Evolutionary conservation across 2,329 filamentous ascomycete species (phyloP), one percentile per base, ranked within the genome.

Genomic region (Ophiostoma tasmaniense): DNA sequence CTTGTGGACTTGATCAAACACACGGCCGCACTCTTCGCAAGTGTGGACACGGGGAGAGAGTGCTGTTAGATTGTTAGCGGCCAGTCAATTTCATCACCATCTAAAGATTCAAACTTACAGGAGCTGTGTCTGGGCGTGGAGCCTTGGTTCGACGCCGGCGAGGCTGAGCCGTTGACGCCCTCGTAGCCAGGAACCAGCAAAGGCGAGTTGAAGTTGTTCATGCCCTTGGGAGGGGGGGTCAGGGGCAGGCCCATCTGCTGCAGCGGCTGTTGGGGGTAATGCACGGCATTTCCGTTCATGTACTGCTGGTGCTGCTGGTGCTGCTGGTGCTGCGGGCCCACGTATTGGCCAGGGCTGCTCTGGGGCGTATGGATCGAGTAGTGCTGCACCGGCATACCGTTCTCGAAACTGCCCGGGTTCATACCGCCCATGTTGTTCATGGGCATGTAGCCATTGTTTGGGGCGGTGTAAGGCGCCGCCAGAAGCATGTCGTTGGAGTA

Each of bases 1-100:
- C 73, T 87, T 87, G 71, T 88, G 84, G 11, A 84, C 79, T 74
- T 87, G 84, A 69, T 87, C 84, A 73, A 87, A 87, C 0, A 77
- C 75, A 39, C 81, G 78, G 22, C 77, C 76, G 70, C 81, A 83
- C 45, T 81, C 76, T 20, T 81, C 78, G 70, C 81, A 83, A 3
- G 75, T 76, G 45, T 77, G 78, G 0, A 73, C 71, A 17, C 75
- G 74, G 6, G 73, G 75, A 1, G 77, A 77, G 2, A 74, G 30
- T 3, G 55, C 55, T 61, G 14, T 28, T 61, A 20, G 1, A 13
- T 20, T 33, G 25, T 61, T 33, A 61, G 55, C 55, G 17, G 17
- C 17, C 22, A 14, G 8, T 61, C 13, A 30, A 30, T 5, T 3
- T 2, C 22, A 25, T 25, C 22, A 61, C 20, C 10, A 61, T 17